Evolutionary conservation across 768 basidiomycete species (phyloP).

Genomic region (Coprinopsis marcescibilis): DNA sequence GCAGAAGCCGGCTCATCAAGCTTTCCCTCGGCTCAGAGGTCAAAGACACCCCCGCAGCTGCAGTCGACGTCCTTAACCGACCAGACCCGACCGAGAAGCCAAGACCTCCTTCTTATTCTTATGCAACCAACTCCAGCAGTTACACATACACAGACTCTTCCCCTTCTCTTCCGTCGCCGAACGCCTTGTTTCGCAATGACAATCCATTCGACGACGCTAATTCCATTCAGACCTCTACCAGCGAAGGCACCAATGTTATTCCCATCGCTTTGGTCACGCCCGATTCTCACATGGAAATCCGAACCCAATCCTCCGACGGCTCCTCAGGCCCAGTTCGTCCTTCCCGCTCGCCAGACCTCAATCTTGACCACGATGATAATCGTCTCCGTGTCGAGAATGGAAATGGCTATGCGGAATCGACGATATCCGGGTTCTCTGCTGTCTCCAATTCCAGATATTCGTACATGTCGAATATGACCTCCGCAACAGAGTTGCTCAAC

Average conservation of each 20-base stretch:
- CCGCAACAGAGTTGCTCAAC: slow-evolving; percentile 71
- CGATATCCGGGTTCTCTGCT: slow-evolving; percentile 48
- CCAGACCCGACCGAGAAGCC: slow-evolving; percentile 77
- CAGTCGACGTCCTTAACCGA: slow-evolving; percentile 71
- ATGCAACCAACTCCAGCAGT: slow-evolving; percentile 21
- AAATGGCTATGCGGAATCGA: slow-evolving; percentile 39
- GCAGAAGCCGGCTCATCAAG: slow-evolving; percentile 40
- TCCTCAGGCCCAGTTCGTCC: slow-evolving; percentile 51
- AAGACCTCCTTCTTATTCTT: slow-evolving; percentile 22
- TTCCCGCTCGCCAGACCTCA: slow-evolving; percentile 51
- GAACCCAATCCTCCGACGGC: slow-evolving; percentile 26
- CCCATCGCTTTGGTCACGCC: slow-evolving; percentile 77
- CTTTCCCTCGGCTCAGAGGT: slow-evolving; percentile 30
- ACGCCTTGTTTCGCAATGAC: slow-evolving; percentile 22
- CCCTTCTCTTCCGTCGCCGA: slow-evolving; percentile 18
- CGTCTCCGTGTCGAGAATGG: slow-evolving; percentile 49
- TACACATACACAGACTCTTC: slow-evolving; percentile 12
- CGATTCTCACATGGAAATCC: slow-evolving; percentile 33
- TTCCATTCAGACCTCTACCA: slow-evolving; percentile 79
- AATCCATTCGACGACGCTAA: slow-evolving; percentile 75
- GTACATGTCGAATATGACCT: slow-evolving; percentile 70
- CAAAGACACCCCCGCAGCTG: slow-evolving; percentile 64
- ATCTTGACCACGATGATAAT: slow-evolving; percentile 61
- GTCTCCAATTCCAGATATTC: slow-evolving; percentile 51
- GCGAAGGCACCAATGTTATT: slow-evolving; percentile 80